phyloP scores from a whole-genome alignment of 2,329 filamentous ascomycete species.

The Graphiopsis chlorocephala region DNA sequence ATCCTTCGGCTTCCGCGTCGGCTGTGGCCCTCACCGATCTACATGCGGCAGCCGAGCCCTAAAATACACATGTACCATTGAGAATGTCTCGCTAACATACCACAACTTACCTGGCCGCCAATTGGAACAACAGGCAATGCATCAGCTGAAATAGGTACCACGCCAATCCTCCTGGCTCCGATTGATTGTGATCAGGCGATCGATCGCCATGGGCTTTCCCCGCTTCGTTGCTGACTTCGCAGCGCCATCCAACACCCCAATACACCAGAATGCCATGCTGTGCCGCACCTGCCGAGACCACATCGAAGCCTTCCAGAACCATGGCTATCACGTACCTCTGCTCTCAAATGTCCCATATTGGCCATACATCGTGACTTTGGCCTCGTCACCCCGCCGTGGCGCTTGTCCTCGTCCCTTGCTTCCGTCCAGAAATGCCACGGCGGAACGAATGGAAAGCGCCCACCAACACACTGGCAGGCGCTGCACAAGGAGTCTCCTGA shows the following conservation, averaged over 20 bases:
- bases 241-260: not conserved
- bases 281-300: not conserved
- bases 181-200: not conserved
- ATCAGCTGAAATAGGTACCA: not conserved
- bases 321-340: not conserved
- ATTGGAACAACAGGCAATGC: not conserved
- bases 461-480: not conserved
- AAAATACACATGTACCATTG: not conserved
- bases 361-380: constrained; percentile 8
- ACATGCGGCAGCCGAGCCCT: not conserved
- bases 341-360: not conserved
- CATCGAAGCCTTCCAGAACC: constrained; percentile 13
- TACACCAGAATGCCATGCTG: constrained; percentile 4
- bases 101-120: not conserved
- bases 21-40: not conserved
- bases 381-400: constrained; percentile 7
- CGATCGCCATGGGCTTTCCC: not conserved
- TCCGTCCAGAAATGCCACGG: not conserved
- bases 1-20: not conserved
- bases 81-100: not conserved
- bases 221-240: not conserved
- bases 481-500: constrained; percentile 6
- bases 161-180: not conserved
- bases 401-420: constrained; percentile 1
- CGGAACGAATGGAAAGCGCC: constrained; percentile 5